Evolutionary conservation across 768 basidiomycete genomes (phyloP).

Genomic region (Russula sp.): DNA sequence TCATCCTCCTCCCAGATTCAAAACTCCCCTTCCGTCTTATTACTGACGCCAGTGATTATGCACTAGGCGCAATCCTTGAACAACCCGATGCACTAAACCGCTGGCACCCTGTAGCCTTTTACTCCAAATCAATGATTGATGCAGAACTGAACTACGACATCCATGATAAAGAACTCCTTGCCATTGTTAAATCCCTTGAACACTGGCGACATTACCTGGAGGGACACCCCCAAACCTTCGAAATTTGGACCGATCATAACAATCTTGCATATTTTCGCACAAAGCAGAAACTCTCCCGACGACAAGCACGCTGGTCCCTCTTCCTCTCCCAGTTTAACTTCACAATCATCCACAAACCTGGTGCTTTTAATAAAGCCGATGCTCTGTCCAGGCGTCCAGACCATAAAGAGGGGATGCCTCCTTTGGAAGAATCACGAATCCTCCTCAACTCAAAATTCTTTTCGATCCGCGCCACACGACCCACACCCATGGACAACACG

Average conservation of each 20-base stretch:
- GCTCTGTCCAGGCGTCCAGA: too few species aligned
- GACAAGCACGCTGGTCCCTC: not conserved
- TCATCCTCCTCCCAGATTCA: not conserved
- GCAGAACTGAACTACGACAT: not conserved
- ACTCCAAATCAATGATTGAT: too few species aligned
- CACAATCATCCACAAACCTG: too few species aligned
- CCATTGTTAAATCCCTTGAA: not conserved
- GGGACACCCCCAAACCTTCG: too few species aligned
- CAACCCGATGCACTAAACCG: not conserved
- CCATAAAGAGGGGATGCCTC: too few species aligned
- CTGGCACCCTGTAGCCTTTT: not conserved
- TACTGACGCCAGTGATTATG: not conserved
- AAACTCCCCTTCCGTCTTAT: accelerated
- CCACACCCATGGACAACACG: too few species aligned
- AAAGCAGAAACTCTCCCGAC: not conserved
- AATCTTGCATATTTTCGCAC: not conserved
- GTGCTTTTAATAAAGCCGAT: too few species aligned
- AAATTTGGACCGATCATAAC: not conserved
- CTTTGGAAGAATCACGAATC: too few species aligned
- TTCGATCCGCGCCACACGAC: accelerated
- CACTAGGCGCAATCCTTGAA: not conserved
- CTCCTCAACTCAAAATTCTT: too few species aligned
- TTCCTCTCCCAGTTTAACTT: too few species aligned
- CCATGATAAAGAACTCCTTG: not conserved
- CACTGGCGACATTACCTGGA: not conserved